A percentile compares a stretch with the other conserved stretches of the same genome.
phyloP scores from a whole-genome alignment of 2,329 filamentous ascomycete species.

The Fusarium robinianum region DNA sequence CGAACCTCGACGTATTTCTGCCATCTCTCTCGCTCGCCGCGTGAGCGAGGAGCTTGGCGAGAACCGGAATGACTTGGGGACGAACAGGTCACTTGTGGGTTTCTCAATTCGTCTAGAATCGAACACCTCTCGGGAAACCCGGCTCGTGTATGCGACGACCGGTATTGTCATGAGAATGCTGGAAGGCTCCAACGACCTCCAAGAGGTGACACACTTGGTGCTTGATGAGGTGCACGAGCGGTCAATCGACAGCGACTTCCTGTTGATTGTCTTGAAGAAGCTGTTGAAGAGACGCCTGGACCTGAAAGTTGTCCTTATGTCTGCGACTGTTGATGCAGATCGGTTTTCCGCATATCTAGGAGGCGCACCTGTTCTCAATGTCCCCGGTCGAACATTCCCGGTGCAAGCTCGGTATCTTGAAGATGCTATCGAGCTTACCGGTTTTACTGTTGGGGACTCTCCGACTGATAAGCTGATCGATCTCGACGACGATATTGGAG shows the following conservation, averaged over 20 bases:
- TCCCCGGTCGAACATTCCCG: constrained; percentile 92
- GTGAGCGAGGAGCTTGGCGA: constrained; percentile 96
- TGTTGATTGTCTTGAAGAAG: constrained; percentile 88
- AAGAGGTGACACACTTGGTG: constrained; percentile 89
- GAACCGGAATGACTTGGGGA: constrained; percentile 78
- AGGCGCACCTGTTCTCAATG: constrained; percentile 82
- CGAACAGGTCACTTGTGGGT: constrained; percentile 80
- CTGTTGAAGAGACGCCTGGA: constrained; percentile 77
- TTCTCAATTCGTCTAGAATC: constrained; percentile 94
- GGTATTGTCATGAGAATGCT: constrained; percentile 98
- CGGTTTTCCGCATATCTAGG: constrained; percentile 88
- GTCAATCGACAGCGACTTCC: constrained; percentile 94
- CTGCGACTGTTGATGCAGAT: constrained; percentile 91
- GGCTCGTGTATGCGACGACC: constrained; percentile 85
- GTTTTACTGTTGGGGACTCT: constrained; percentile 61
- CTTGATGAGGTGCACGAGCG: constrained; percentile 98
- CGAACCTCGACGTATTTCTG: constrained; percentile 92
- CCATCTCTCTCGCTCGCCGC: constrained; percentile 87
- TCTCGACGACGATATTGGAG: constrained; percentile 63
- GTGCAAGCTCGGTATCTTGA: constrained; percentile 88
- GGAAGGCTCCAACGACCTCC: constrained; percentile 82
- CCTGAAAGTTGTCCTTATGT: constrained; percentile 95
- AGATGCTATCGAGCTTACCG: constrained; percentile 87
- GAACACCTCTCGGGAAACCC: constrained; percentile 78
- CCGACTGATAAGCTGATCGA: constrained; percentile 60